Evolutionary conservation across 495 filamentous ascomycete species (phyloP).

Genomic region (Penicillium soppii): DNA sequence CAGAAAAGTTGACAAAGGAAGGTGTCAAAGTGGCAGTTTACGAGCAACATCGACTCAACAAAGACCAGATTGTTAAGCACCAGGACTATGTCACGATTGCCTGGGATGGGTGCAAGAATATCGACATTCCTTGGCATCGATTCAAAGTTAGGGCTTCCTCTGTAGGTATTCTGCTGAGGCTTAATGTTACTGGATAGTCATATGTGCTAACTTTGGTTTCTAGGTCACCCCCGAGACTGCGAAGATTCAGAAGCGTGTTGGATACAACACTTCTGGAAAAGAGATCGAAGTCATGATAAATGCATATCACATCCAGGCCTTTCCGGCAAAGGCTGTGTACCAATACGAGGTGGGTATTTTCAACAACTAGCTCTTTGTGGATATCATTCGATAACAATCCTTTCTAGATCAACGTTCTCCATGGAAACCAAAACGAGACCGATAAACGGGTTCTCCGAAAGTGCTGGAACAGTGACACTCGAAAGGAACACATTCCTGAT

Average conservation of each 20-base stretch:
- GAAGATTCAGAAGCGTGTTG: constrained; percentile 9
- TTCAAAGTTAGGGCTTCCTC: neutral
- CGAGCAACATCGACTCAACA: neutral
- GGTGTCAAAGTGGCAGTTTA: neutral
- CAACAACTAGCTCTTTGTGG: neutral
- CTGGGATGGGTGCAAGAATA: constrained; percentile 6
- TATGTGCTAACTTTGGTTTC: neutral
- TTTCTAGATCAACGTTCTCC: constrained; percentile 59
- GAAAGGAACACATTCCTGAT: constrained; percentile 52
- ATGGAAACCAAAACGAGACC: constrained; percentile 34
- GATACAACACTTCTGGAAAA: constrained; percentile 58
- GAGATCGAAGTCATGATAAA: constrained; percentile 64
- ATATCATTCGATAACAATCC: neutral
- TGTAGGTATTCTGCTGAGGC: constrained; percentile 30
- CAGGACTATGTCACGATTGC: neutral
- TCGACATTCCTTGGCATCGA: constrained; percentile 8
- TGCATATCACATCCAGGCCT: constrained; percentile 62
- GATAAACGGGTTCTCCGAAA: constrained; percentile 49
- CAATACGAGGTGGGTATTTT: constrained; percentile 81
- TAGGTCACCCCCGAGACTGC: neutral
- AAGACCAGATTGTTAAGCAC: neutral
- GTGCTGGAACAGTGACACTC: constrained; percentile 64
- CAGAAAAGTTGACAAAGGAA: neutral
- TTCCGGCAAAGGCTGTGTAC: constrained; percentile 55
- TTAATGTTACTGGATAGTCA: neutral